Percentiles rank a stretch among this genome's conserved stretches.
Conservation (phyloP, 352 stramenopile species). For the Labyrinthula sp. region DNA sequence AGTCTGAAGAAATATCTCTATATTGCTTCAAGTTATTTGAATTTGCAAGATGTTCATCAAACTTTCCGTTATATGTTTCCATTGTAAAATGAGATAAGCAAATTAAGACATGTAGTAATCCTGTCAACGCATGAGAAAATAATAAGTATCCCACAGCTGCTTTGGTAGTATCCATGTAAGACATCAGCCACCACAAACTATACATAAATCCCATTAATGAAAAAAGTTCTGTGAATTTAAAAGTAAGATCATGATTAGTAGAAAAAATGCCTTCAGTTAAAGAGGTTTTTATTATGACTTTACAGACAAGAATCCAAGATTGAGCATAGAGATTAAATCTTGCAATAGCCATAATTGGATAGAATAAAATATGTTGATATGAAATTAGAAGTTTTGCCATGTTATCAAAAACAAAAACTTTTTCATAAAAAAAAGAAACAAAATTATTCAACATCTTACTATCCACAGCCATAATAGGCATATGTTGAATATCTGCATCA, state of each 20-base stretch:
- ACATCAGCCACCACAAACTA: no score
- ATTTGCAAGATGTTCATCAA: no score
- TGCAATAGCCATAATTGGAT: not conserved
- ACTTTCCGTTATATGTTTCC: slow-evolving; percentile 39
- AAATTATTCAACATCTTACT: slow-evolving; percentile 1
- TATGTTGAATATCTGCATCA: slow-evolving; percentile 3
- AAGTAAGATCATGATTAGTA: no score
- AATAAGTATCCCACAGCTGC: slow-evolving; percentile 44
- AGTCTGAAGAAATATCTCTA: not conserved
- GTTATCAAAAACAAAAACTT: not conserved
- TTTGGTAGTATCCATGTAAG: no score
- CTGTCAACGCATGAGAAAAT: slow-evolving; percentile 44
- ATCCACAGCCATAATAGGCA: not conserved
- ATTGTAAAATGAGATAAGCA: slow-evolving; percentile 48
- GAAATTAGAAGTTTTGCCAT: not conserved
- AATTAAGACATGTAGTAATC: slow-evolving; percentile 57
- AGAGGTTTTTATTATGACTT: no score
- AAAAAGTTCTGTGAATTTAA: no score
- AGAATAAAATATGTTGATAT: slow-evolving; percentile 4
- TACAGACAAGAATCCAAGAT: not conserved
- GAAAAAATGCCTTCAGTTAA: no score
- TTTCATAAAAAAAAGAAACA: not conserved
- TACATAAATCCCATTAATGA: no score
- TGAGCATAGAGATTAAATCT: slow-evolving; percentile 1
- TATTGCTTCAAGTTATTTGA: slow-evolving; percentile 1